Evolutionary conservation across 805 yeast genomes (phyloP), one percentile per base, ranked within the genome.

Genomic region (Metschnikowia santaceciliae): DNA sequence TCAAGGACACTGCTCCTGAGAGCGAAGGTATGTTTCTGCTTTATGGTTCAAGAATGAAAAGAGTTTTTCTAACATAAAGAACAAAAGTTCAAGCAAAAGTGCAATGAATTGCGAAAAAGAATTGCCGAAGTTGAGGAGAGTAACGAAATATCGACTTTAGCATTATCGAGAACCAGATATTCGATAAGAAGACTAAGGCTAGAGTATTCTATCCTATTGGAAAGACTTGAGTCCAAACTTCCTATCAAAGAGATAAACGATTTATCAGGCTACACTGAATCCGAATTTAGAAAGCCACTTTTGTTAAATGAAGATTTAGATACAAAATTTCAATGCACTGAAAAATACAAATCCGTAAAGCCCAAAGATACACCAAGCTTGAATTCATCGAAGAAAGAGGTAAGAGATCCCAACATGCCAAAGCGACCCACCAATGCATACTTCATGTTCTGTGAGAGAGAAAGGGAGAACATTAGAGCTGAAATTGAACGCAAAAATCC

Each of bases 361-460:
- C 48, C 19, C 43, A 35, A 30, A 54, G 46, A 56, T 59, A 66
- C 54, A 57, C 61, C 49, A 58, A 71, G 13, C n/a, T 33, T n/a
- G 23, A 20, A 22, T 22, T n/a, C 37, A 20, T 34, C 17, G 14
- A 35, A 32, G 32, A 36, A 42, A 22, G 47, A 44, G 22, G 13
- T 19, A 8, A 80, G 90, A 60, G 96, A 90, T 66, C 96, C 96
- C 8, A 83, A 83, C 58, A 77, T 86, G 61, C 97, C 97, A 19
- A 89, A 87, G 60, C 77, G 95, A 61, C 96, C 97, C 5, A 85
- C 94, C 3, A 91, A 90, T 66, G 96, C 97, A 4, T 91, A 90
- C 62, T 74, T 89, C 54, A 79, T 89, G 26, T 90, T 86, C 63
- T 91, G 97, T 68, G 97, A 91, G 52, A 71, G 80, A 70, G 95